These are phyloP conservation scores for Veloporphyrellus conicus DNA, from an alignment of 1,284 basidiomycete species.

Conservation along the genomic window DNA sequence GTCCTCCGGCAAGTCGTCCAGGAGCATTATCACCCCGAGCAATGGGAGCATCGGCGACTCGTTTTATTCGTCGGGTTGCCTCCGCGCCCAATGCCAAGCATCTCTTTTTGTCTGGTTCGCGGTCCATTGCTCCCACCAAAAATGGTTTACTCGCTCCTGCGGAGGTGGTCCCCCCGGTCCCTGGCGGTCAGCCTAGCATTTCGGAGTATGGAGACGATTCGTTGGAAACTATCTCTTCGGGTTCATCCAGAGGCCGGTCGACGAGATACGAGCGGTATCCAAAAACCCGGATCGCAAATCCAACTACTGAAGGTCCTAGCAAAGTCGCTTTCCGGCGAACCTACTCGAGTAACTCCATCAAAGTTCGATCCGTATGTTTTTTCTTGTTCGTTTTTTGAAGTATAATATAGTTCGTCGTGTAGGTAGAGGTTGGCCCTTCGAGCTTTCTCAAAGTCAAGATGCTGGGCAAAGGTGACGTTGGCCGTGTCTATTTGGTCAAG, in stretches of 20 bases:
- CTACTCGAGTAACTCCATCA: slow-evolving; percentile 97
- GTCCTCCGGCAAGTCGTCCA: slow-evolving; percentile 34
- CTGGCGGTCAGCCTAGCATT: slow-evolving; percentile 42
- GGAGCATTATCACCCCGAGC: slow-evolving; percentile 56
- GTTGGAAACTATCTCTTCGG: slow-evolving; percentile 66
- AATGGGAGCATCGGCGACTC: slow-evolving; percentile 66
- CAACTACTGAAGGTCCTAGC: slow-evolving; percentile 46
- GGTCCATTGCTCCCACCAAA: slow-evolving; percentile 54
- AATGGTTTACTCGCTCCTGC: slow-evolving; percentile 76
- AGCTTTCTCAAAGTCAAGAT: slow-evolving; percentile 95
- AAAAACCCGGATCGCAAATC: slow-evolving; percentile 45
- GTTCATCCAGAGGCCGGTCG: slow-evolving; percentile 57
- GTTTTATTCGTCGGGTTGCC: slow-evolving; percentile 90
- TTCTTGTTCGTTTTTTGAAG: slow-evolving; percentile 1
- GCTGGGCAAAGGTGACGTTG: slow-evolving; percentile 93
- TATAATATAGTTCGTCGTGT: slow-evolving; percentile 9
- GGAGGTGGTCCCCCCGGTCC: slow-evolving; percentile 50
- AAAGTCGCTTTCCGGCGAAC: slow-evolving; percentile 84
- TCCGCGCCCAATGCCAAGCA: slow-evolving; percentile 96
- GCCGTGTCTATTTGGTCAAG: slow-evolving; percentile 90
- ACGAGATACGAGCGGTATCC: slow-evolving; percentile 35
- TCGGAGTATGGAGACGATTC: slow-evolving; percentile 62
- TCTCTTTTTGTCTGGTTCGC: slow-evolving; percentile 63
- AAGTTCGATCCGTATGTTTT: slow-evolving; percentile 74
- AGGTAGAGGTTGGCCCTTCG: slow-evolving; percentile 87